Base-by-base conservation (phyloP, 2,329 filamentous ascomycete species). In the Fusarium sp. region DNA sequence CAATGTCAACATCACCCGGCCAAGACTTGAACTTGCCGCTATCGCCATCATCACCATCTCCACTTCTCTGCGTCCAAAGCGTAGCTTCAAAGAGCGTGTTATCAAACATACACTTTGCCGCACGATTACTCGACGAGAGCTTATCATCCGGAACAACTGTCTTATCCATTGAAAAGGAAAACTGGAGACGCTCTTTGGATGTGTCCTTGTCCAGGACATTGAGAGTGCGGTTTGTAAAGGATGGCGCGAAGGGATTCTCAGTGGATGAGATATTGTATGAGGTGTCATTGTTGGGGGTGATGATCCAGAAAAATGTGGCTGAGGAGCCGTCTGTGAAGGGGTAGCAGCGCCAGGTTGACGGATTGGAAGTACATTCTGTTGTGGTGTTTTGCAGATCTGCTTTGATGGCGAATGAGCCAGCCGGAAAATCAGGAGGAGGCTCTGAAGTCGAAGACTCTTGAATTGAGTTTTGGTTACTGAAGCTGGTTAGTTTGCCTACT, bases 231-330 rank as follows among this genome's bases (percentile, higher is more conserved):
- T 88, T 84, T 44, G 79, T 72, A 78, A 92, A 91, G 5, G 80
- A 78, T 6, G 89, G 84, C 31, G 82, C 81, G 69, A 90, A 87
- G 2, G 84, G 84, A 68, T 88, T 88, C 28, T 83, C 77, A 22
- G 81, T 82, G 4, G 87, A 87, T 7, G 88, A 88, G 66, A 90
- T 86, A 44, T 79, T 79, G 76, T 85, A 89, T 15, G 79, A 76
- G 33, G 76, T 75, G 15, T 75, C 69, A 42, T 81, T 79, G n/a
- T 73, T 64, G 6, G 80, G 73, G 3, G 77, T 77, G 59, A 92
- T 88, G 60, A 86, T 82, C 89, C 89, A 92, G 75, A 87, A 84
- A 76, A 91, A 91, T 8, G 83, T 86, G 0, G 86, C 82, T 6
- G 83, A 75, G 5, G 80, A 79, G 21, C 81, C 79, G 14, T 67